phyloP scores from a whole-genome alignment of 495 filamentous ascomycete genomes.

The Letharia columbiana region DNA sequence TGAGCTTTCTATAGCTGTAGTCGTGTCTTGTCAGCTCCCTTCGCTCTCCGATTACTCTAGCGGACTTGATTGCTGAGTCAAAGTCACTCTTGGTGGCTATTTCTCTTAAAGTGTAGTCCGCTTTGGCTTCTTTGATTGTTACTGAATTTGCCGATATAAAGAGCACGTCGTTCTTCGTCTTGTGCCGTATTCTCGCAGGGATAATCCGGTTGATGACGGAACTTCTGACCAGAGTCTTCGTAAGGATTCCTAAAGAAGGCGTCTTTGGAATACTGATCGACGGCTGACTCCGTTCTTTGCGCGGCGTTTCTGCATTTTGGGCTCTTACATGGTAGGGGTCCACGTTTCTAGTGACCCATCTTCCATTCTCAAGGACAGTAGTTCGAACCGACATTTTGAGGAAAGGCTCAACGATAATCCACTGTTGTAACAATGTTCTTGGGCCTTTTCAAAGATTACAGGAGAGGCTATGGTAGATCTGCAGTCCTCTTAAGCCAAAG shows the following conservation, averaged over 20 bases:
- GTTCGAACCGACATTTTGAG: conserved; percentile 38
- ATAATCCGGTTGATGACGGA: conserved; percentile 70
- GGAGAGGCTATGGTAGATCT: background rate
- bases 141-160: conserved; percentile 64
- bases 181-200: conserved; percentile 64
- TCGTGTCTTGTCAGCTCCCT: conserved; percentile 31
- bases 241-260: conserved; percentile 60
- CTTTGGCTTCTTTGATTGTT: conserved; percentile 56
- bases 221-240: conserved; percentile 66
- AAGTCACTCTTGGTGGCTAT: conserved; percentile 68
- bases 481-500: conserved; percentile 1
- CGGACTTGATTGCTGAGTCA: conserved; percentile 46
- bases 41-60: conserved; percentile 28
- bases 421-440: background rate
- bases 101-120: conserved; percentile 58
- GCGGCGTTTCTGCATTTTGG: conserved; percentile 19
- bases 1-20: background rate
- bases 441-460: conserved; percentile 1
- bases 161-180: conserved; percentile 73
- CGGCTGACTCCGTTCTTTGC: conserved; percentile 9
- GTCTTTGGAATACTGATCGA: conserved; percentile 25
- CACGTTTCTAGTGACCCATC: conserved; percentile 47
- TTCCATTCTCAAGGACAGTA: conserved; percentile 46
- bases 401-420: background rate
- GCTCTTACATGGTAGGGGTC: conserved; percentile 36